phyloP scores from a whole-genome alignment of 331 rosid genomes.

The Erythrophleum ivorense region DNA sequence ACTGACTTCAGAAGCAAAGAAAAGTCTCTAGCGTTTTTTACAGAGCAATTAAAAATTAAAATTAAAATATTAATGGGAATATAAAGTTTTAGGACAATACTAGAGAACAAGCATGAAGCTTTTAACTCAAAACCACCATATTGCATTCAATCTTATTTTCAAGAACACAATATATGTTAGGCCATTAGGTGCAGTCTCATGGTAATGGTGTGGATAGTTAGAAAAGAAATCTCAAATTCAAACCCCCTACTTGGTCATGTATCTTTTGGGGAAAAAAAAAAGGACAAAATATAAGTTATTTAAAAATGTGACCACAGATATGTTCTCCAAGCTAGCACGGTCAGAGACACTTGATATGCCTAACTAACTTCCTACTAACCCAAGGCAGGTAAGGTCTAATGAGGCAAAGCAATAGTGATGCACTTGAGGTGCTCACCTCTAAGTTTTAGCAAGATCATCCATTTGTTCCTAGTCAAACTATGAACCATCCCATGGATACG shows the following conservation, averaged over 20 bases:
- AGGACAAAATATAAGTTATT: too few relatives aligned
- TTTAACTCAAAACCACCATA: background rate
- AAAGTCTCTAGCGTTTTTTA: background rate
- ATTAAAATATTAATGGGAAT: conserved; percentile 1
- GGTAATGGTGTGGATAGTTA: too few relatives aligned
- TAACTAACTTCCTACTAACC: background rate
- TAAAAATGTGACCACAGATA: too few relatives aligned
- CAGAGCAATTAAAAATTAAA: conserved; percentile 15
- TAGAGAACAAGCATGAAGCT: conserved; percentile 7
- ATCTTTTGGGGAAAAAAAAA: too few relatives aligned
- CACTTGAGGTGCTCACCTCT: background rate
- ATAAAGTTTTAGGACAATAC: background rate
- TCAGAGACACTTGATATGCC: background rate
- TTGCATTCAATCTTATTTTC: background rate
- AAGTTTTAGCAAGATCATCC: background rate
- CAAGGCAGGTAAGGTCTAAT: background rate
- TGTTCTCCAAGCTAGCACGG: too few relatives aligned
- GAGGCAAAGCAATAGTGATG: conserved; percentile 1
- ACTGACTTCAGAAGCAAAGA: background rate
- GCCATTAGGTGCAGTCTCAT: too few relatives aligned
- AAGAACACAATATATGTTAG: background rate
- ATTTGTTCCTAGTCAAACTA: background rate
- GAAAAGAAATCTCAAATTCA: too few relatives aligned
- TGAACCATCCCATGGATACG: background rate
- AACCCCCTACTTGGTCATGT: too few relatives aligned